These are phyloP conservation scores for Bimuria novae-zelandiae DNA, from an alignment of 2,329 filamentous ascomycete genomes.

Conservation along the genomic window DNA sequence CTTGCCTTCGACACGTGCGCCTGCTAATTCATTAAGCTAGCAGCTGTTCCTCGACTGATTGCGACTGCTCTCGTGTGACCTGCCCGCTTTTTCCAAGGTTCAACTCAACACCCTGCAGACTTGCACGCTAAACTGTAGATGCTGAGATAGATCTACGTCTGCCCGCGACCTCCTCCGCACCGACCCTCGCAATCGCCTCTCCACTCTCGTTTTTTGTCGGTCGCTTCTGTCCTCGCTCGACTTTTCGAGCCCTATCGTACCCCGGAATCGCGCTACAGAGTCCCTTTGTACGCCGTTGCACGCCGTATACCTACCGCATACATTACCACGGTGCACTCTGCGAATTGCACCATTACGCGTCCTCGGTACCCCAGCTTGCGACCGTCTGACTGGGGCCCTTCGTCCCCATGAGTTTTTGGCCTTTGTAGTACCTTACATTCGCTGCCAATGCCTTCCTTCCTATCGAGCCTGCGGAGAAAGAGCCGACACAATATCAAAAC, in stretches of 20 bases:
- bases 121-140: slow-evolving; percentile 3
- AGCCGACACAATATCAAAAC: slow-evolving; percentile 73
- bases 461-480: slow-evolving; percentile 76
- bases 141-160: slow-evolving; percentile 7
- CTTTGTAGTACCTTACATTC: slow-evolving; percentile 6
- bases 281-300: background rate
- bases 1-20: background rate
- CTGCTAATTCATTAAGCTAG: slow-evolving; percentile 1
- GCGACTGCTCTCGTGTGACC: background rate
- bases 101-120: background rate
- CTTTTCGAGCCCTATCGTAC: background rate
- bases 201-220: slow-evolving; percentile 18
- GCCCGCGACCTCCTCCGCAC: background rate
- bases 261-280: background rate
- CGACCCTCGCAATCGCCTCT: background rate
- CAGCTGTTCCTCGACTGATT: background rate
- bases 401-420: slow-evolving; percentile 7
- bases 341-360: slow-evolving; percentile 18
- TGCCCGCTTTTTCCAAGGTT: slow-evolving; percentile 5
- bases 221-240: slow-evolving; percentile 28
- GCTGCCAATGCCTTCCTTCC: slow-evolving; percentile 61
- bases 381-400: background rate
- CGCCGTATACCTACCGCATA: slow-evolving; percentile 13
- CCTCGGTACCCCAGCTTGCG: slow-evolving; percentile 15
- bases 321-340: slow-evolving; percentile 30